Evolutionary conservation across 805 yeast species (phyloP), one percentile per base, ranked within the genome.

Genomic region (Barnettozyma wickerhamii): DNA sequence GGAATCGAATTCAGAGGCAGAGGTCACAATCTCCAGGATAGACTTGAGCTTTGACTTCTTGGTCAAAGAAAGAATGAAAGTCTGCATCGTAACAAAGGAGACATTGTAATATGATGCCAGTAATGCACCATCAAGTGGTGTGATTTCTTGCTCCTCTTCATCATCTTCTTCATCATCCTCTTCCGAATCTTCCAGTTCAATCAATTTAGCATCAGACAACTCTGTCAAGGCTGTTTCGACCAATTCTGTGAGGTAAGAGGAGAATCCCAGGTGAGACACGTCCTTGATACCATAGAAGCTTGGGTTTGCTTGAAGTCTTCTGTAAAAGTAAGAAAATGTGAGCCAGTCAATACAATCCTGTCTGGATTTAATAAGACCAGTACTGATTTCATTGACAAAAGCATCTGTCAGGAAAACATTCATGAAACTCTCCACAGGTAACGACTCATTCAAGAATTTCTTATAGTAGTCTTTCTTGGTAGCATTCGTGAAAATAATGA

Each of bases 301-400:
- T 4, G 99, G 97, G 58, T 93, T 93, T 27, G 75, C 71, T 41
- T 79, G 83, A 17, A 93, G 58, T 37, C 98, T 69, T 48, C 95
- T 70, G 62, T 87, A 93, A 54, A 90, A 84, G 51, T 80, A 84
- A 0, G 95, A 74, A 57, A 75, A 86, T 0, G 96, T 84, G 26
- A 93, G 55, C 95, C 95, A 88, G 53, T 91, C 96, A 44, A 93
- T 76, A 52, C 95, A 86, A 50, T 84, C 93, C 52, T 90, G 96
- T 55, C 84, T 78, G 7, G 75, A 69, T 34, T 68, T 71, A 42
- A 91, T 73, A 12, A 79, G 68, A 3, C 76, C 68, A 6, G 79
- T 74, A 28, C 84, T 75, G n/a, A 89, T 80, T 51, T 87, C 98
- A 33, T 77, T 74, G 31, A 85, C 59, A 27, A 91, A 71, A 0